phyloP scores from a whole-genome alignment of 2,329 filamentous ascomycete species.

The Aspergillus sp. region DNA sequence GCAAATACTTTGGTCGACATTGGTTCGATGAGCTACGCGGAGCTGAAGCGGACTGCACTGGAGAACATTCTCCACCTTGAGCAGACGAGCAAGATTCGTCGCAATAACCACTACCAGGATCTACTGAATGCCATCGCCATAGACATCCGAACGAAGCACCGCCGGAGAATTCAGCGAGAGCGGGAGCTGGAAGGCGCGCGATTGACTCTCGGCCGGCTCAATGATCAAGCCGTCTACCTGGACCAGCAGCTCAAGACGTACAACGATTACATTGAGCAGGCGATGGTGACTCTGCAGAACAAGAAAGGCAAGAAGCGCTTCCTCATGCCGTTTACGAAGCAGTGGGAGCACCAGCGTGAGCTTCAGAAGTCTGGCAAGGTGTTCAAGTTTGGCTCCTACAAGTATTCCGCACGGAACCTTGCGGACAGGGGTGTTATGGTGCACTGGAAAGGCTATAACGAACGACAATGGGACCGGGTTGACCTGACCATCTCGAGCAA shows the following conservation, averaged over 20 bases:
- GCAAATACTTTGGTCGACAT: constrained; percentile 76
- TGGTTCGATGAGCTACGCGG: constrained; percentile 77
- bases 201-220: constrained; percentile 38
- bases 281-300: constrained; percentile 92
- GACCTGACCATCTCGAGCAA: constrained; percentile 93
- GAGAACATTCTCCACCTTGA: constrained; percentile 91
- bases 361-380: constrained; percentile 84
- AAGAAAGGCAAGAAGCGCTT: constrained; percentile 95
- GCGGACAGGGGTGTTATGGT: constrained; percentile 91
- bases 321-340: constrained; percentile 91
- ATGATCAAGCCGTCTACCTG: constrained; percentile 69
- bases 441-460: constrained; percentile 73
- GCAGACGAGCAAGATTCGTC: constrained; percentile 72
- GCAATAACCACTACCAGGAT: constrained; percentile 89
- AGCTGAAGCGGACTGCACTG: constrained; percentile 83
- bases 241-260: constrained; percentile 95
- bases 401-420: constrained; percentile 83
- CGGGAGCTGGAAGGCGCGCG: constrained; percentile 65
- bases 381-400: constrained; percentile 95
- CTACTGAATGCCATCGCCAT: constrained; percentile 94
- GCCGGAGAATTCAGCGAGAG: constrained; percentile 80
- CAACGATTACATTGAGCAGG: constrained; percentile 98
- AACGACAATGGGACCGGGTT: constrained; percentile 80
- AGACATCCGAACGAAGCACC: constrained; percentile 95
- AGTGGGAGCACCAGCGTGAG: constrained; percentile 97